Evolutionary conservation across 106 monocot genomes (phyloP).

Genomic region (Posidonia australis): DNA sequence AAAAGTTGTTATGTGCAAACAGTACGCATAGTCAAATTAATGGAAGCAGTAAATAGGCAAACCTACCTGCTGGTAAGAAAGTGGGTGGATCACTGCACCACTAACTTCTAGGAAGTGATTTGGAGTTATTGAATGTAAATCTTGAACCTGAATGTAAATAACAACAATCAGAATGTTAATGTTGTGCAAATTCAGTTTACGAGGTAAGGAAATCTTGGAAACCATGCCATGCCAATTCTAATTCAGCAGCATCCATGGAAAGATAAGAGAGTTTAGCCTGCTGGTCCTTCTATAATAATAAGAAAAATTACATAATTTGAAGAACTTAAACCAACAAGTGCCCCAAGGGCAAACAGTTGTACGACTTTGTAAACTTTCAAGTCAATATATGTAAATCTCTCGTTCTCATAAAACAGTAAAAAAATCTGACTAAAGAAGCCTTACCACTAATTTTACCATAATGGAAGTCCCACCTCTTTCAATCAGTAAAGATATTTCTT

Average conservation of each 20-base stretch:
- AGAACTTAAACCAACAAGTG: background rate
- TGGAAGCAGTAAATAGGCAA: background rate
- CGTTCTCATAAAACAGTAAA: background rate
- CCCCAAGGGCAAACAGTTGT: background rate
- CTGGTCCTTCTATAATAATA: background rate
- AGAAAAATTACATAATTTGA: too few relatives aligned
- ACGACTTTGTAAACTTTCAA: too few relatives aligned
- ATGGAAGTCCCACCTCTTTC: conserved; percentile 74
- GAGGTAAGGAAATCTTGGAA: background rate
- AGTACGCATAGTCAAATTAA: background rate
- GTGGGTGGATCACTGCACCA: conserved; percentile 84
- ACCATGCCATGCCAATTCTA: too few relatives aligned
- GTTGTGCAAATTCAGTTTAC: background rate
- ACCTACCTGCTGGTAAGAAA: conserved; percentile 91
- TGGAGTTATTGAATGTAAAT: conserved; percentile 92
- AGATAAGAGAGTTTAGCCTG: background rate
- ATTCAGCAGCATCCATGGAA: too few relatives aligned
- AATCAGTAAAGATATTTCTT: conserved; percentile 54
- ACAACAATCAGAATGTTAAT: background rate
- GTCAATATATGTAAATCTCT: background rate
- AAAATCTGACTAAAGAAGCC: background rate
- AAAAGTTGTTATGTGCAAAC: too few relatives aligned
- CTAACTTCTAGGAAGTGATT: conserved; percentile 87
- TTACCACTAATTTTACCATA: conserved; percentile 53
- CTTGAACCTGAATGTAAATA: conserved; percentile 55